Evolutionary conservation across 441 rosid genomes (phyloP).

Genomic region (Iberis amara): DNA sequence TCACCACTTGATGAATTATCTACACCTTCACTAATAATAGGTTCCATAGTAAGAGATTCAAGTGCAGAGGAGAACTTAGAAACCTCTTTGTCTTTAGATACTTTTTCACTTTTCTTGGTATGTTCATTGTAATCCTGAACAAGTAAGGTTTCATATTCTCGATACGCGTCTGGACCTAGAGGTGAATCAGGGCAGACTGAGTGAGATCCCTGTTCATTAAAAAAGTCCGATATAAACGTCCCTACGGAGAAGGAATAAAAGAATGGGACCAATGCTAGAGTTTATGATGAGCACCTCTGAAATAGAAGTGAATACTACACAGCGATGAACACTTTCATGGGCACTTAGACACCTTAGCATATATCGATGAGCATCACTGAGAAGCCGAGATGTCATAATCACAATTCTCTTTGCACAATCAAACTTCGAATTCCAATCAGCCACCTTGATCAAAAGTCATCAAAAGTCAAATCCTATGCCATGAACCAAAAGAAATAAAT

Average conservation of each 20-base stretch:
- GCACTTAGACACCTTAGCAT: conserved; percentile 69
- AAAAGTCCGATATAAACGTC: neutral
- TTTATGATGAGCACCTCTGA: conserved; percentile 58
- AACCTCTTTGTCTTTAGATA: conserved; percentile 60
- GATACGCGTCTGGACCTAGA: conserved; percentile 87
- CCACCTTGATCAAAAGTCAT: conserved; percentile 42
- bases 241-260: neutral
- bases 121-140: conserved; percentile 90
- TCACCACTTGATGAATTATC: conserved; percentile 30
- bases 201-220: conserved; percentile 64
- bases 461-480: conserved; percentile 3
- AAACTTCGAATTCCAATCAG: conserved; percentile 58
- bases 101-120: conserved; percentile 38
- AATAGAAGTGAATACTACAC: conserved; percentile 69
- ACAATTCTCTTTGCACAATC: conserved; percentile 46
- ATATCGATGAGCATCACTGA: conserved; percentile 90
- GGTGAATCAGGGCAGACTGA: conserved; percentile 81
- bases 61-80: conserved; percentile 52
- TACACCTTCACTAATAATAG: conserved; percentile 36
- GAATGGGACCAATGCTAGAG: conserved; percentile 9
- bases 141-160: conserved; percentile 81
- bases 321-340: conserved; percentile 44
- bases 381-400: conserved; percentile 70
- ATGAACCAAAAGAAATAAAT: neutral
- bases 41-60: conserved; percentile 37